Percentiles rank a stretch among this genome's conserved stretches.
Evolutionary conservation across 2,329 filamentous ascomycete genomes (phyloP).

Genomic region (Cephalotrichum gorgonifer): DNA sequence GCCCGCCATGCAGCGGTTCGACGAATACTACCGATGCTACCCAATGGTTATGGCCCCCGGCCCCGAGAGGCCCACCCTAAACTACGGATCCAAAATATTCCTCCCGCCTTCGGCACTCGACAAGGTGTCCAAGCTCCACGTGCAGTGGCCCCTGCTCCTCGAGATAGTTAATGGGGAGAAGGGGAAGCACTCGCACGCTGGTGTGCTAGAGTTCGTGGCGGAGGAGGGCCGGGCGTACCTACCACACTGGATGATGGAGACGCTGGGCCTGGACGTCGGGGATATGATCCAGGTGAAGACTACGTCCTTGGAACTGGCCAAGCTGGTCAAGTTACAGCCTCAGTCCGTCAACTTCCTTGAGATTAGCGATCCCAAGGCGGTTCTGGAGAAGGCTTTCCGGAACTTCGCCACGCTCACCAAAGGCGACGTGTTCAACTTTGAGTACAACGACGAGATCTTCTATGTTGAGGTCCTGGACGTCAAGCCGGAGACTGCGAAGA

Average conservation of each 20-base stretch:
- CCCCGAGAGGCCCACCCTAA: conserved; percentile 77
- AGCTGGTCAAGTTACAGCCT: conserved; percentile 91
- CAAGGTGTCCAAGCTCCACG: conserved; percentile 90
- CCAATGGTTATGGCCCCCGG: conserved; percentile 90
- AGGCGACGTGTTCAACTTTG: conserved; percentile 90
- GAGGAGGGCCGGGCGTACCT: conserved; percentile 96
- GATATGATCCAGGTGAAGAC: conserved; percentile 94
- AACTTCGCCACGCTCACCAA: conserved; percentile 92
- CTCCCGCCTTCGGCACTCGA: conserved; percentile 93
- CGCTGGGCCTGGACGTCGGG: conserved; percentile 76
- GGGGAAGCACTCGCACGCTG: conserved; percentile 75
- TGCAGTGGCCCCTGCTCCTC: conserved; percentile 95
- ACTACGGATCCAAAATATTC: conserved; percentile 96
- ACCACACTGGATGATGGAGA: conserved; percentile 97
- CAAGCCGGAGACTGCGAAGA: conserved; percentile 73
- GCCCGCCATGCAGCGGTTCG: conserved; percentile 64
- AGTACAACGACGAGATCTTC: conserved; percentile 91
- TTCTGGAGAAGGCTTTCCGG: conserved; percentile 90
- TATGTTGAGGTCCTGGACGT: conserved; percentile 90
- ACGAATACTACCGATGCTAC: conserved; percentile 98
- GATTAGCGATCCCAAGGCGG: conserved; percentile 93
- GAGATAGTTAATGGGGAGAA: conserved; percentile 85
- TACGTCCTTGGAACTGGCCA: conserved; percentile 81
- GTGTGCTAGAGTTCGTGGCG: conserved; percentile 93
- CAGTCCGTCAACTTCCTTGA: conserved; percentile 91